phyloP scores from a whole-genome alignment of 768 basidiomycete species.

The Stropharia rugosoannulata region DNA sequence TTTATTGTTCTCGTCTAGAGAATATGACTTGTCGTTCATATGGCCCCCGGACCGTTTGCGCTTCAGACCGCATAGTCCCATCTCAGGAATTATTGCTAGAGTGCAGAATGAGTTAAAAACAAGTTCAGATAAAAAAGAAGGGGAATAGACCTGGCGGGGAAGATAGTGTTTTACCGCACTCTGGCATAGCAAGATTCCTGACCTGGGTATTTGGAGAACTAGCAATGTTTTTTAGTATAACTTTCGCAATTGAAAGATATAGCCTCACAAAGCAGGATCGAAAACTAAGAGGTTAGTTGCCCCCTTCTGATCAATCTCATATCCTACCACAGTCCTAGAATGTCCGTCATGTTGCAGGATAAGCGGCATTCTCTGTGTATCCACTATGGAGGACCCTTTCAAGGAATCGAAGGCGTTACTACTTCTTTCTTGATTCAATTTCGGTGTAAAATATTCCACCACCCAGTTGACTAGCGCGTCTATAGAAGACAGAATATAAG shows the following conservation, averaged over 20 bases:
- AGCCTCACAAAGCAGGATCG: slow-evolving; percentile 67
- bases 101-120: not conserved
- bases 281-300: slow-evolving; percentile 67
- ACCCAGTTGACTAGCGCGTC: slow-evolving; percentile 69
- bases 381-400: slow-evolving; percentile 48
- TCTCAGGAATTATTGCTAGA: not conserved
- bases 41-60: slow-evolving; percentile 17
- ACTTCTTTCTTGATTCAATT: slow-evolving; percentile 19
- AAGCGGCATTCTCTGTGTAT: slow-evolving; percentile 72
- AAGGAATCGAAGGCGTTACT: slow-evolving; percentile 53
- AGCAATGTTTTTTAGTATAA: not conserved
- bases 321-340: slow-evolving; percentile 86
- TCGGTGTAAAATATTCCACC: slow-evolving; percentile 62
- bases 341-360: slow-evolving; percentile 84
- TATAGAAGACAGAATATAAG: slow-evolving; percentile 30
- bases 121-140: not conserved
- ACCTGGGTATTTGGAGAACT: slow-evolving; percentile 13
- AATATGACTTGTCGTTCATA: slow-evolving; percentile 1
- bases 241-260: not conserved
- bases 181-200: slow-evolving; percentile 22
- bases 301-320: slow-evolving; percentile 63
- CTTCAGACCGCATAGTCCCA: slow-evolving; percentile 9
- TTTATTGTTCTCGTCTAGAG: not conserved
- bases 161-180: slow-evolving; percentile 2
- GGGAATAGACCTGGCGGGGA: not conserved